Percentiles rank a stretch among this genome's conserved stretches.
phyloP scores from a whole-genome alignment of 2,329 filamentous ascomycete species.

The Westerdykella aurantiaca region DNA sequence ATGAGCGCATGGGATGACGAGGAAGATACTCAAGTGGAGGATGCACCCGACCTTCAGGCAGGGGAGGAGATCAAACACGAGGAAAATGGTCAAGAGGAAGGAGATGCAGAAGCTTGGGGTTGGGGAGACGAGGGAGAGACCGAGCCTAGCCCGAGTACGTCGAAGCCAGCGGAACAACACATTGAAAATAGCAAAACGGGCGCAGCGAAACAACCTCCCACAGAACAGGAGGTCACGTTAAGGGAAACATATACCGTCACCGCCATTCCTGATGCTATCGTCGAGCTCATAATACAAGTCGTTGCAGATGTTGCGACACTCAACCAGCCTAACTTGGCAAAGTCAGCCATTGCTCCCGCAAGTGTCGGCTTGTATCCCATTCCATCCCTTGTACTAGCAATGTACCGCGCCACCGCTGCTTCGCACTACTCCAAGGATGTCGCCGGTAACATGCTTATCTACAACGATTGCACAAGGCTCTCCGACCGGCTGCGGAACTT shows the following conservation, averaged over 20 bases:
- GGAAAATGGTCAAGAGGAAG: slow-evolving; percentile 18
- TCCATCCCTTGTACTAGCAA: slow-evolving; percentile 66
- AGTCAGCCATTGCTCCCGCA: slow-evolving; percentile 58
- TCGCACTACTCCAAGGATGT: slow-evolving; percentile 62
- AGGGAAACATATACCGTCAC: slow-evolving; percentile 86
- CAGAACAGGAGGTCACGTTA: slow-evolving; percentile 63
- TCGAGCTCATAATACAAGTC: slow-evolving; percentile 57
- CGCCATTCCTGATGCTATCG: slow-evolving; percentile 73
- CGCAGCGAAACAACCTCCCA: slow-evolving; percentile 13
- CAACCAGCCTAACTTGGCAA: slow-evolving; percentile 43
- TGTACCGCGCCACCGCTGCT: slow-evolving; percentile 71
- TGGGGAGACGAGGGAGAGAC: slow-evolving; percentile 65
- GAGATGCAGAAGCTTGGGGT: slow-evolving; percentile 66
- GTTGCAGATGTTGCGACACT: slow-evolving; percentile 48
- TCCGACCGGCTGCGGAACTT: slow-evolving; percentile 50
- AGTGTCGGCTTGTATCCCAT: slow-evolving; percentile 65
- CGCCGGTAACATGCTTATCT: slow-evolving; percentile 57
- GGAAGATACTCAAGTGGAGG: slow-evolving; percentile 15
- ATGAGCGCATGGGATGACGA: slow-evolving; percentile 46
- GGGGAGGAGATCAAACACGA: slow-evolving; percentile 18
- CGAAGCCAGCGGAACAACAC: slow-evolving; percentile 22
- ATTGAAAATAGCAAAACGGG: slow-evolving; percentile 29
- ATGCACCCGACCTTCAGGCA: slow-evolving; percentile 9
- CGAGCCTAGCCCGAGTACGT: slow-evolving; percentile 10
- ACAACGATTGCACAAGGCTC: slow-evolving; percentile 58